Percentiles rank a stretch among this genome's conserved stretches.
These are phyloP conservation scores for Suillus weaverae DNA, from an alignment of 768 basidiomycete genomes.

Conservation along the genomic window DNA sequence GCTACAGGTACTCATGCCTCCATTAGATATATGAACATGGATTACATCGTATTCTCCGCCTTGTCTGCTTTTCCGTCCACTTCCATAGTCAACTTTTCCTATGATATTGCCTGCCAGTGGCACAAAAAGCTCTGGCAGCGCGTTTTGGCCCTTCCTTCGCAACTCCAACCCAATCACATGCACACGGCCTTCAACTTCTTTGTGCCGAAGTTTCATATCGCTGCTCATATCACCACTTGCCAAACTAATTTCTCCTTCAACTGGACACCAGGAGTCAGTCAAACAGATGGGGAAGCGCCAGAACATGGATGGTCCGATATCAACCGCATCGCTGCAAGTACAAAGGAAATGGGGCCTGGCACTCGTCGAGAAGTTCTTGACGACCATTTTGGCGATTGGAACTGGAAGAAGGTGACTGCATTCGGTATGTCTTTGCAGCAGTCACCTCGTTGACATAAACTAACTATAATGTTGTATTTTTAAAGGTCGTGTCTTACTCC, in stretches of 20 bases:
- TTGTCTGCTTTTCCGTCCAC: slow-evolving; percentile 1
- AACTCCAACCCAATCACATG: background rate
- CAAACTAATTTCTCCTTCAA: slow-evolving; percentile 29
- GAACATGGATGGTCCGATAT: slow-evolving; percentile 37
- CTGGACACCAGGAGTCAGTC: slow-evolving; percentile 25
- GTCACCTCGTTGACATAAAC: background rate
- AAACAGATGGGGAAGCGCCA: slow-evolving; percentile 37
- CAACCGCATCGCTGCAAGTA: slow-evolving; percentile 31
- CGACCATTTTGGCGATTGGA: slow-evolving; percentile 33
- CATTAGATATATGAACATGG: slow-evolving; percentile 29
- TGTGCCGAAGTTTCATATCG: slow-evolving; percentile 31
- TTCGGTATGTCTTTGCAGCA: slow-evolving; percentile 22
- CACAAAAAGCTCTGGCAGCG: slow-evolving; percentile 9
- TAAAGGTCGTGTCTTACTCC: background rate
- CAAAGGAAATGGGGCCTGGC: slow-evolving; percentile 36
- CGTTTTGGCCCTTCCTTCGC: background rate
- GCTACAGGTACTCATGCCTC: background rate
- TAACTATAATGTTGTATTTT: background rate
- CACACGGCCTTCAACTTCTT: slow-evolving; percentile 14
- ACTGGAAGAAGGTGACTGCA: slow-evolving; percentile 32
- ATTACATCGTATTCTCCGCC: slow-evolving; percentile 31
- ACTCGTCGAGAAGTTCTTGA: slow-evolving; percentile 35
- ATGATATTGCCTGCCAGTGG: slow-evolving; percentile 27
- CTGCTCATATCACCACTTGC: slow-evolving; percentile 17
- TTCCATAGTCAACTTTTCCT: slow-evolving; percentile 15